Percentiles rank a stretch among this genome's conserved stretches.
Conservation (phyloP, 2,329 filamentous ascomycete genomes). For the Mariannaea sp. region DNA sequence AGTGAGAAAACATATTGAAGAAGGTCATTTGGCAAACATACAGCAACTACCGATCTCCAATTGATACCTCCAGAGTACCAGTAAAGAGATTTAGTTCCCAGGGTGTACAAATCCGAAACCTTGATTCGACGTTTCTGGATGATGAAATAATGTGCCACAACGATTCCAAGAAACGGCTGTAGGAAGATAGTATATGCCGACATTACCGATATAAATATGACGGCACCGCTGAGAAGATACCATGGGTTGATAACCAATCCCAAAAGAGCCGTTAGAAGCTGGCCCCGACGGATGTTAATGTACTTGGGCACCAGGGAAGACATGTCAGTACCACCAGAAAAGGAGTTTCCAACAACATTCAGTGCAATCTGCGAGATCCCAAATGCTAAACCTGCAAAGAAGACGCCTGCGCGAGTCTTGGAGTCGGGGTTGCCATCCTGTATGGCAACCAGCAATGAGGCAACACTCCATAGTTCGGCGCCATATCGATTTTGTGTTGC, state of each 20-base stretch:
- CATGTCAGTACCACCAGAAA: conserved; percentile 11
- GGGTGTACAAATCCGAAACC: conserved; percentile 34
- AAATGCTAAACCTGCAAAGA: conserved; percentile 24
- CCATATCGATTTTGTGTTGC: too few species aligned
- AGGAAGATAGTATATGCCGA: conserved; percentile 11
- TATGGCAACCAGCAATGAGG: too few species aligned
- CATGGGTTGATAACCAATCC: conserved; percentile 35
- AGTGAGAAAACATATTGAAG: too few species aligned
- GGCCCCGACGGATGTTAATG: conserved; percentile 10
- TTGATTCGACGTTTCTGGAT: conserved; percentile 39
- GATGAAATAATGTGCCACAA: conserved; percentile 29
- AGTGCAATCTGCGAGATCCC: conserved; percentile 23
- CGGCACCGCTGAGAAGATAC: conserved; percentile 15
- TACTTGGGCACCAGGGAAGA: conserved; percentile 7
- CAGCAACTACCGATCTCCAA: conserved; percentile 25
- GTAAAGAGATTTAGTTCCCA: conserved; percentile 25
- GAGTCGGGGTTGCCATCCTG: too few species aligned
- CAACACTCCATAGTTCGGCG: too few species aligned
- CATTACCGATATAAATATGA: conserved; percentile 11
- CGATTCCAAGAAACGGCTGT: conserved; percentile 8
- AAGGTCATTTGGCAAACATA: conserved; percentile 3
- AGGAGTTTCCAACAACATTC: conserved; percentile 14
- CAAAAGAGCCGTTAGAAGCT: conserved; percentile 8
- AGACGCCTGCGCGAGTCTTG: conserved; percentile 14
- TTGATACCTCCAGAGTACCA: conserved; percentile 34